A percentile compares a stretch with the other conserved stretches of the same genome.
Conservation (phyloP, 805 yeast genomes). For the Maudiozyma saulgeensis region DNA sequence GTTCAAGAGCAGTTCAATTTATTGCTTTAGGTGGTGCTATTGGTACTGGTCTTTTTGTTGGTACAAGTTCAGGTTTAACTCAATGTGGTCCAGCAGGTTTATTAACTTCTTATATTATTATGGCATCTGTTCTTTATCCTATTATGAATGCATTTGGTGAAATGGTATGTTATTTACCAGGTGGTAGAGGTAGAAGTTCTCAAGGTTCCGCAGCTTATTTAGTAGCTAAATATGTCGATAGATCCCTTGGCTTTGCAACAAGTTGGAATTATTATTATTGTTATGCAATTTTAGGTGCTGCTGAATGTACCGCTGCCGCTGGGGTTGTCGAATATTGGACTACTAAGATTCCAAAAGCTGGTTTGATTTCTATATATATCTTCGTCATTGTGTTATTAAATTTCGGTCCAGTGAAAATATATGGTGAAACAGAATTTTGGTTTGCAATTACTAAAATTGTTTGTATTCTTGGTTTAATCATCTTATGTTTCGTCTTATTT, state of each 20-base stretch:
- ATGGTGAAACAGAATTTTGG: conserved; percentile 33
- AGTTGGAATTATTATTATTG: conserved; percentile 49
- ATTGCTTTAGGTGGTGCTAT: conserved; percentile 79
- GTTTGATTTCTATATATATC: conserved; percentile 49
- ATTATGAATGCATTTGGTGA: conserved; percentile 61
- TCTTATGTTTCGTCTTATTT: conserved; percentile 38
- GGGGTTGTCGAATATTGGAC: conserved; percentile 56
- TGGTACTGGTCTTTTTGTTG: conserved; percentile 77
- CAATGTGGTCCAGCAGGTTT: conserved; percentile 68
- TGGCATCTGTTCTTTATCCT: conserved; percentile 55
- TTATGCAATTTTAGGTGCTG: conserved; percentile 42
- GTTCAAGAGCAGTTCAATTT: conserved; percentile 65
- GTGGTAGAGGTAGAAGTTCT: conserved; percentile 35
- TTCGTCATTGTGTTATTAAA: conserved; percentile 39
- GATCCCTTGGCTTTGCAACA: conserved; percentile 50
- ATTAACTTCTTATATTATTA: conserved; percentile 50
- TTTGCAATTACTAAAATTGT: conserved; percentile 37
- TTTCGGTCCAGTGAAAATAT: conserved; percentile 42
- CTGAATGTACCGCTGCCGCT: conserved; percentile 59
- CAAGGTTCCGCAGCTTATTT: conserved; percentile 50
- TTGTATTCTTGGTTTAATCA: conserved; percentile 37
- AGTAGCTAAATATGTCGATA: conserved; percentile 49
- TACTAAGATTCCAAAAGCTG: conserved; percentile 40
- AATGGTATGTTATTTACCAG: conserved; percentile 53
- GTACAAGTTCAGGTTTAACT: conserved; percentile 52